Conservation (phyloP, 1,284 basidiomycete species). For the Ustilago trichophora region DNA sequence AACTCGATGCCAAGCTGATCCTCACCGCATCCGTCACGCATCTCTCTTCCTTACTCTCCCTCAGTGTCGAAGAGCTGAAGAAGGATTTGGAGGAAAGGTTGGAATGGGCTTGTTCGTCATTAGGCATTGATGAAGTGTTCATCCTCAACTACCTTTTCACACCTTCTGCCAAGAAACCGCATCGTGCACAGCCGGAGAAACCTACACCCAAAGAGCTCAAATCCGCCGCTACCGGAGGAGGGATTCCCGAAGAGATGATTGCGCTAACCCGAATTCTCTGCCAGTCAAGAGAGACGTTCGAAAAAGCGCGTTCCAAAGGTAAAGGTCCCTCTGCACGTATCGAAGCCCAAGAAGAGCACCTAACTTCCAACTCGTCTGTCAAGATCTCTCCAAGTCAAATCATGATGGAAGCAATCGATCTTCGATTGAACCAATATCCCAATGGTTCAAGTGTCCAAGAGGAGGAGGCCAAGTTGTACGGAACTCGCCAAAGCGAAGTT, state of each 20-base stretch:
- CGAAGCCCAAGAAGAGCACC: constrained; percentile 67
- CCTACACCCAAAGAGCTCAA: constrained; percentile 37
- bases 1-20: constrained; percentile 82
- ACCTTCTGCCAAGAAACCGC: constrained; percentile 40
- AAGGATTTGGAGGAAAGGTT: constrained; percentile 39
- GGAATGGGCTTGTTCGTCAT: constrained; percentile 55
- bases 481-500: constrained; percentile 5
- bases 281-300: constrained; percentile 74
- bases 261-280: constrained; percentile 78
- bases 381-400: constrained; percentile 28
- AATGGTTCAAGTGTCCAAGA: constrained; percentile 68
- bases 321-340: constrained; percentile 81
- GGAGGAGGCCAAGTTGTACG: constrained; percentile 70
- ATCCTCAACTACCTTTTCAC: constrained; percentile 57
- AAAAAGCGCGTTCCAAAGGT: constrained; percentile 74
- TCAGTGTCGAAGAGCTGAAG: constrained; percentile 8
- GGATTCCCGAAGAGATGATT: constrained; percentile 74
- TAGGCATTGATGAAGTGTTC: constrained; percentile 60
- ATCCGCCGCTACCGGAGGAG: constrained; percentile 68
- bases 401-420: constrained; percentile 41
- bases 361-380: neutral
- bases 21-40: constrained; percentile 68
- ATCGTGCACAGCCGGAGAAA: constrained; percentile 33
- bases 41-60: constrained; percentile 6
- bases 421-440: constrained; percentile 34